Conservation (phyloP, 1,284 basidiomycete species). For the Peniophora sp. region DNA sequence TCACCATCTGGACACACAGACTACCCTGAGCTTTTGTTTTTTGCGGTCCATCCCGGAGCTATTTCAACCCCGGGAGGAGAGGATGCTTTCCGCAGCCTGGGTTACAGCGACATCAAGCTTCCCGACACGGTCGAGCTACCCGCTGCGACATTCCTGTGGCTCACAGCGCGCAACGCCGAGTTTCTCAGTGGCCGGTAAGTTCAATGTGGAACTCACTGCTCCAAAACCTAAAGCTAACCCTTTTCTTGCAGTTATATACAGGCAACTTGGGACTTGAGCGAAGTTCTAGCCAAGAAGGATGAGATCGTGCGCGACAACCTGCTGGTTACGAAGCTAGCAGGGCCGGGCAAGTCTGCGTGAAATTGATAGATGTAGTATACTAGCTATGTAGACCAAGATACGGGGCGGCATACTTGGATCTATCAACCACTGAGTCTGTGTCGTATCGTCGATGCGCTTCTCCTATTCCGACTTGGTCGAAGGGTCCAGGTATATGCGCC, state of each 20-base stretch:
- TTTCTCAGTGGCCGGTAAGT: slow-evolving; percentile 1
- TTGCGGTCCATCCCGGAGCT: background rate
- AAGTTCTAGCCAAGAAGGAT: background rate
- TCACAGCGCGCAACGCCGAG: slow-evolving; percentile 1
- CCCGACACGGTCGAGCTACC: background rate
- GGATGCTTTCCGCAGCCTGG: background rate
- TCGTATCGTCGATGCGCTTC: too few species aligned
- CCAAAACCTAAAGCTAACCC: too few species aligned
- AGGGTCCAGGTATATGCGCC: too few species aligned
- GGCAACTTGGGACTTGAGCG: background rate
- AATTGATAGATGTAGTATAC: too few species aligned
- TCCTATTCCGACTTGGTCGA: too few species aligned
- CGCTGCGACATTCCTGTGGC: background rate
- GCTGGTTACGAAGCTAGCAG: background rate
- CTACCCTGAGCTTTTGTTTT: background rate
- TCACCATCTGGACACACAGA: background rate
- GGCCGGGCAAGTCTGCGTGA: background rate
- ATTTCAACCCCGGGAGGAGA: background rate
- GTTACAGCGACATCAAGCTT: too few species aligned
- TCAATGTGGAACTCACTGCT: too few species aligned
- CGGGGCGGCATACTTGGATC: too few species aligned
- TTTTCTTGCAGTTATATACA: background rate
- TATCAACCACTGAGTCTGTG: too few species aligned
- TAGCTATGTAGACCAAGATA: too few species aligned
- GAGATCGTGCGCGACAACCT: background rate